A percentile compares a stretch with the other conserved stretches of the same genome.
phyloP scores from a whole-genome alignment of 1,284 basidiomycete species.

The Fereydounia khargensis region DNA sequence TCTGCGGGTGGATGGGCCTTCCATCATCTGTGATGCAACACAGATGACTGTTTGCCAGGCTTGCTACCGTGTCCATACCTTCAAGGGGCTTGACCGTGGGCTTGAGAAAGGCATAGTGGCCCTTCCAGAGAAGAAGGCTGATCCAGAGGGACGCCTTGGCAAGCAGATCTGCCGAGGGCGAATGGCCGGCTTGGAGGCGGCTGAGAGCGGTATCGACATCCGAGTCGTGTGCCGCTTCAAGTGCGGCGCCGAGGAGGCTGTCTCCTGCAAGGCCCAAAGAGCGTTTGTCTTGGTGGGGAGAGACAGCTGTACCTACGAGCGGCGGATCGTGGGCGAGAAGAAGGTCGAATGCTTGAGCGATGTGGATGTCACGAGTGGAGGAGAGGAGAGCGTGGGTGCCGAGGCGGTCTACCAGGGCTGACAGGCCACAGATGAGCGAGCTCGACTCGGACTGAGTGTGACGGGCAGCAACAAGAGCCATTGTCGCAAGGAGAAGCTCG shows the following conservation, averaged over 20 bases:
- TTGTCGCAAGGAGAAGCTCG: constrained; percentile 25
- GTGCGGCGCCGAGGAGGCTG: constrained; percentile 19
- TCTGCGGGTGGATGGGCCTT: constrained; percentile 11
- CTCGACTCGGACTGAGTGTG: constrained; percentile 27
- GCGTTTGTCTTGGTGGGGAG: constrained; percentile 12
- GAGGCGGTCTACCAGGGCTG: constrained; percentile 25
- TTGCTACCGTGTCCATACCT: constrained; percentile 6
- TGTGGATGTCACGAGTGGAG: constrained; percentile 23
- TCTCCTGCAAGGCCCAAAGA: constrained; percentile 26
- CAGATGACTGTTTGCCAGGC: constrained; percentile 12
- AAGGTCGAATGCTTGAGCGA: constrained; percentile 26
- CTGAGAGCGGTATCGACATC: too few species aligned
- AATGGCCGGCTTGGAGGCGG: too few species aligned
- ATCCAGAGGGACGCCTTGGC: constrained; percentile 27
- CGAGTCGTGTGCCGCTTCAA: too few species aligned
- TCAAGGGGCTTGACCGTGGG: constrained; percentile 25
- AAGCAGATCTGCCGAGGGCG: too few species aligned
- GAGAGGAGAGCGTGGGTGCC: constrained; percentile 30
- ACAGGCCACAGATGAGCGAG: constrained; percentile 13
- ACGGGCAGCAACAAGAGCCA: constrained; percentile 26
- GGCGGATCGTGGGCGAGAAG: constrained; percentile 31
- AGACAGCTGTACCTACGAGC: constrained; percentile 21
- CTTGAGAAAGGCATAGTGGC: constrained; percentile 30
- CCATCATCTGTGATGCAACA: constrained; percentile 19
- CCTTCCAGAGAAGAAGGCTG: constrained; percentile 31